These are phyloP conservation scores for Atkinsonella texensis DNA, from an alignment of 2,329 filamentous ascomycete genomes.

Conservation along the genomic window DNA sequence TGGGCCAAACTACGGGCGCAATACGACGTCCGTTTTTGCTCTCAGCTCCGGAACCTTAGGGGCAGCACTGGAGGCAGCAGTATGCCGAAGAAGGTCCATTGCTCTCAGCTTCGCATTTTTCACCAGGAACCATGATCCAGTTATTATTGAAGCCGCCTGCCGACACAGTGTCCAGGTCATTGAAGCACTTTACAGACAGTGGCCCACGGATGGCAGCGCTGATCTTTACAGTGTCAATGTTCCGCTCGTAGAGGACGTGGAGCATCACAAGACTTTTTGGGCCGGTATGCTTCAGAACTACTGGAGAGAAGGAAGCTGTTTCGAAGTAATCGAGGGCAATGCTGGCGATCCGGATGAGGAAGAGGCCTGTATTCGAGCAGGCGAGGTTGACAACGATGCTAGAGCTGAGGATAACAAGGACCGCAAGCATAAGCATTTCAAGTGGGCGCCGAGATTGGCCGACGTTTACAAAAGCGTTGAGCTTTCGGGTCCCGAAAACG, in stretches of 20 bases:
- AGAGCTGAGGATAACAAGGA: conserved; percentile 16
- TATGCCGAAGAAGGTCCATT: conserved; percentile 58
- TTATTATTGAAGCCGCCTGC: conserved; percentile 67
- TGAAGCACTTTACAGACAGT: conserved; percentile 65
- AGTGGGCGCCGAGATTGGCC: conserved; percentile 79
- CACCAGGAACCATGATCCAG: conserved; percentile 68
- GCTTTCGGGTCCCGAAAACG: conserved; percentile 65
- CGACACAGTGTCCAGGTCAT: conserved; percentile 64
- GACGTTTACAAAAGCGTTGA: conserved; percentile 86
- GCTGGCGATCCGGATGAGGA: conserved; percentile 53
- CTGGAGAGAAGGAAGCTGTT: conserved; percentile 78
- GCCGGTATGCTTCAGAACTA: conserved; percentile 83
- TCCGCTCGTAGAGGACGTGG: conserved; percentile 67
- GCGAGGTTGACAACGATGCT: conserved; percentile 25
- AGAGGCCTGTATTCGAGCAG: conserved; percentile 62
- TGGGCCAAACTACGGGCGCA: conserved; percentile 74
- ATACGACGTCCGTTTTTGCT: conserved; percentile 69
- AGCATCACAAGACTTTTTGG: conserved; percentile 61
- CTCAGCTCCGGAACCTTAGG: conserved; percentile 68
- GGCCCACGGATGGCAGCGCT: conserved; percentile 51
- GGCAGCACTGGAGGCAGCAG: conserved; percentile 64
- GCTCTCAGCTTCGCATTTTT: conserved; percentile 89
- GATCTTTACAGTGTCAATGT: conserved; percentile 91
- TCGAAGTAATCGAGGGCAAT: conserved; percentile 63
- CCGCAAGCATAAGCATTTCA: conserved; percentile 78